phyloP scores from a whole-genome alignment of 2,329 filamentous ascomycete species.

The Lecanicillium sp. region DNA sequence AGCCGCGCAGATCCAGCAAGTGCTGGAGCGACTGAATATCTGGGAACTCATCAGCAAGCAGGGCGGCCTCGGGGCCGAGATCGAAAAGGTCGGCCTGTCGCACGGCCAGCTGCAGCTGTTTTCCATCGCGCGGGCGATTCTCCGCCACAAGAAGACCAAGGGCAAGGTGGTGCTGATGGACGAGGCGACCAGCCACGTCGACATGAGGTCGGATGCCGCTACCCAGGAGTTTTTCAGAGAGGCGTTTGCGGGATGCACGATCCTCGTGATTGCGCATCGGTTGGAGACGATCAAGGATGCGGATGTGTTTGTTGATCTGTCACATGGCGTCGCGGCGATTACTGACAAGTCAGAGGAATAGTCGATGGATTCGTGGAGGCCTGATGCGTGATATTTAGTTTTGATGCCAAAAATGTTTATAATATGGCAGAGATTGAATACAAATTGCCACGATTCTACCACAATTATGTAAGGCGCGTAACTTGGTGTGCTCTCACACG shows the following conservation, averaged over 20 bases:
- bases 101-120: constrained; percentile 57
- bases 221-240: background rate
- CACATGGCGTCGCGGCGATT: background rate
- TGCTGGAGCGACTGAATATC: constrained; percentile 12
- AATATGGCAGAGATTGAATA: too few relatives aligned
- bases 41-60: constrained; percentile 20
- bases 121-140: constrained; percentile 50
- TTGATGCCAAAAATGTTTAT: too few relatives aligned
- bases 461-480: too few relatives aligned
- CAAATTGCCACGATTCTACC: too few relatives aligned
- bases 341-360: background rate
- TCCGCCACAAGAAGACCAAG: constrained; percentile 27
- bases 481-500: too few relatives aligned
- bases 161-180: constrained; percentile 11
- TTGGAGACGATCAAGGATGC: constrained; percentile 7
- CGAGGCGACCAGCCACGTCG: constrained; percentile 7
- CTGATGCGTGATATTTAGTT: too few relatives aligned
- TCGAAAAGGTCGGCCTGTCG: constrained; percentile 40
- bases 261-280: constrained; percentile 8
- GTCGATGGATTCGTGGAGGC: too few relatives aligned
- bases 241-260: constrained; percentile 1
- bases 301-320: constrained; percentile 3
- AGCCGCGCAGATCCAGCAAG: background rate
- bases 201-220: background rate
- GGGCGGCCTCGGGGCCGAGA: constrained; percentile 23